Base-by-base conservation (phyloP, 164 flowering plant species). In the Berberis thunbergii region DNA sequence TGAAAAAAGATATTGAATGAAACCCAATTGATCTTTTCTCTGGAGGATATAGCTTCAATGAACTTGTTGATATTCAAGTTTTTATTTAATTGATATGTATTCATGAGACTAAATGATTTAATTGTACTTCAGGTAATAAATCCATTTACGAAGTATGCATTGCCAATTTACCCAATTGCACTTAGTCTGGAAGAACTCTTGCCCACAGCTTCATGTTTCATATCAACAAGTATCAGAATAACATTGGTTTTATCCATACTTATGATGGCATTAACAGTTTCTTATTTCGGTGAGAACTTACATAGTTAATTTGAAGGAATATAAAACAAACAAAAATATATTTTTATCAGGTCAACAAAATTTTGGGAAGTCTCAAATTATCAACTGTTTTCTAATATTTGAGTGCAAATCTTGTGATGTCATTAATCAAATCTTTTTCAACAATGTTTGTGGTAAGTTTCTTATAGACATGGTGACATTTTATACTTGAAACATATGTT, bases 121-220 rank as follows among this genome's bases (percentile, higher is more conserved):
- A 2, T 49, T 60, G n/a, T 45, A 6, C 62, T 77, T 46, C 39
- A 88, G 96, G 84, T 86, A 53, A 64, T 82, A 41, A 78, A 70
- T 61, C 92, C 96, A n/a, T 42, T 86, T 50, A 62, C 87, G 44
- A 86, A 86, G 76, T 88, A 80, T 70, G 88, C 88, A 4, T 66
- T 86, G 74, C 79, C 90, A 41, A 54, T 84, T 1, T 72, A 80
- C 6, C 92, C 96, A 0, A 79, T 88, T 0, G 88, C 86, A 8
- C 66, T 77, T 60, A 72, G 82, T 60, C n/a, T 86, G 38, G 96
- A 88, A 73, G 93, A 89, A 67, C 76, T 86, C 52, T 56, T 56
- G 39, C 59, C 59, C 43, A 13, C 59, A 13, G 59, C 59, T 56
- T 56, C 59, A 13, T 40, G 39, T 42, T 56, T 13, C 41, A 13